Evolutionary conservation across 2,329 filamentous ascomycete species (phyloP).

Genomic region (Epicoccum sorghinum): DNA sequence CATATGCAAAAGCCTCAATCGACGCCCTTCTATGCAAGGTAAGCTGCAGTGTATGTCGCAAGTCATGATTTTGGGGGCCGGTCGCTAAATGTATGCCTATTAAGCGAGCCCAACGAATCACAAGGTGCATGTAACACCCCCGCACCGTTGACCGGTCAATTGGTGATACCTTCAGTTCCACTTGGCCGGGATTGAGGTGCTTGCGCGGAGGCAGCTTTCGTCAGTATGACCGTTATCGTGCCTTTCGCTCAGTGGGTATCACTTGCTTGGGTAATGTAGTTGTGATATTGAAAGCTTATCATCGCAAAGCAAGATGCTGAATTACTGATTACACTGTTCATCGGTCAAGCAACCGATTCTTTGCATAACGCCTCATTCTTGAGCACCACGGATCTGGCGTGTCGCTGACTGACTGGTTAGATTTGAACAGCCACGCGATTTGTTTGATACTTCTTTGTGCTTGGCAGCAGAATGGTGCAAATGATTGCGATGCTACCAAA

Average conservation of each 20-base stretch:
- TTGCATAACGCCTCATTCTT: too few relatives aligned
- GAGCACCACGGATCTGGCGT: too few relatives aligned
- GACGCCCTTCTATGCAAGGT: constrained; percentile 5
- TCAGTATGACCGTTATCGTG: not conserved
- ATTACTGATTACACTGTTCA: too few relatives aligned
- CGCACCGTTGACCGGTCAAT: constrained; percentile 14
- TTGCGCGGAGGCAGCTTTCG: constrained; percentile 5
- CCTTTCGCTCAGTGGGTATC: too few relatives aligned
- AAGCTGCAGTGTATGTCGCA: not conserved
- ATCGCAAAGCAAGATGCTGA: too few relatives aligned
- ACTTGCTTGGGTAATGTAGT: too few relatives aligned
- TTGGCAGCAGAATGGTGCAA: constrained; percentile 38
- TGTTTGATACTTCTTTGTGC: constrained; percentile 42
- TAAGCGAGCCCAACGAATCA: constrained; percentile 8
- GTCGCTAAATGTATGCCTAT: not conserved
- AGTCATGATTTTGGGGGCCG: not conserved
- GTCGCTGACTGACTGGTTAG: not conserved
- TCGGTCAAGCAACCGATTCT: too few relatives aligned
- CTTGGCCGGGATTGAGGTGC: not conserved
- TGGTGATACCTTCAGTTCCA: constrained; percentile 1
- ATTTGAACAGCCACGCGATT: constrained; percentile 42
- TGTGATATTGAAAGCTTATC: too few relatives aligned
- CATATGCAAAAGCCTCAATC: not conserved
- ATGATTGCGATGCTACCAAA: constrained; percentile 39
- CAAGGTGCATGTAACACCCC: not conserved